Conservation (phyloP, 2,329 filamentous ascomycete species). For the Penicillium sp. region DNA sequence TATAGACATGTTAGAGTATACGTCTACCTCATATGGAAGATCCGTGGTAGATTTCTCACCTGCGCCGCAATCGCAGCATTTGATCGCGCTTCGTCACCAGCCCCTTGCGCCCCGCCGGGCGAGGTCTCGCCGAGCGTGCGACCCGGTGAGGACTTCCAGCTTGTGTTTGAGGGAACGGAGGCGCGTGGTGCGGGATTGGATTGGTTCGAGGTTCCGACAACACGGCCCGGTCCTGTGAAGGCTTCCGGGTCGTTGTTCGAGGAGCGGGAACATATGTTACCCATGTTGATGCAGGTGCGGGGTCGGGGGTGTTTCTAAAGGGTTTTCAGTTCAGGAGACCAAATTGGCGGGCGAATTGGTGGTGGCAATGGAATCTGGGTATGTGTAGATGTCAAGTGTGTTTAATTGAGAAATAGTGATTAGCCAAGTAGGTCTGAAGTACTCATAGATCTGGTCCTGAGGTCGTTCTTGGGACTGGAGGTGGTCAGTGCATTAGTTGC, state of each 20-base stretch:
- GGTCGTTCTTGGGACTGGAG: neutral
- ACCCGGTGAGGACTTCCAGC: conserved; percentile 47
- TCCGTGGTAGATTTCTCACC: conserved; percentile 54
- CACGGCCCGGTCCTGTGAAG: conserved; percentile 71
- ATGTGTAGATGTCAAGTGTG: neutral
- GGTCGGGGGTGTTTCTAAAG: neutral
- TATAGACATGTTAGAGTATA: neutral
- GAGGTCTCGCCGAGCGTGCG: conserved; percentile 64
- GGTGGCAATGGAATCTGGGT: neutral
- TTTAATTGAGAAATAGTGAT: neutral
- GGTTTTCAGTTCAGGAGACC: neutral
- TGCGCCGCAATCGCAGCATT: conserved; percentile 81
- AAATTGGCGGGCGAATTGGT: neutral
- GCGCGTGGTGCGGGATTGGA: conserved; percentile 53
- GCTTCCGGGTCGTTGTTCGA: conserved; percentile 55
- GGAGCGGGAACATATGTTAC: conserved; percentile 79
- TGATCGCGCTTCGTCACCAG: conserved; percentile 60
- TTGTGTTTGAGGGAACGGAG: conserved; percentile 47
- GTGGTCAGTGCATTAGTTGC: neutral
- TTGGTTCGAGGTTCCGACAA: conserved; percentile 57
- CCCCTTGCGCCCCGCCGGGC: conserved; percentile 13
- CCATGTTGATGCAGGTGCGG: conserved; percentile 58
- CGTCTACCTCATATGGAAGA: neutral
- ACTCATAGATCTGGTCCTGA: neutral
- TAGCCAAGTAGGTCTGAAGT: neutral